Conservation (phyloP, 2,329 filamentous ascomycete genomes). For the Xylaria sp. region DNA sequence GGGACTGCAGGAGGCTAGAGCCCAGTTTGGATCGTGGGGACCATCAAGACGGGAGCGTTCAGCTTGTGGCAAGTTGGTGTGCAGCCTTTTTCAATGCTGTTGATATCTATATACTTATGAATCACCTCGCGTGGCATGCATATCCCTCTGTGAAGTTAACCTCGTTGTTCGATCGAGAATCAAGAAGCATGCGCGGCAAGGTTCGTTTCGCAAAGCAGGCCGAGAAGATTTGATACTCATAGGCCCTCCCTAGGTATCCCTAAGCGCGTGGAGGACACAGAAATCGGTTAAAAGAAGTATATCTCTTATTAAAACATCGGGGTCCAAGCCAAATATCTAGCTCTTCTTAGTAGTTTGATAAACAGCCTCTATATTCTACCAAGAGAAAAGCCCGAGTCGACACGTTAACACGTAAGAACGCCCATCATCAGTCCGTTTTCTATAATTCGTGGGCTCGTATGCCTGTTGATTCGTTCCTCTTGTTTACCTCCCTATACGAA, state of each 20-base stretch:
- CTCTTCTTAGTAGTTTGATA: not conserved
- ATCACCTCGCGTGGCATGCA: not conserved
- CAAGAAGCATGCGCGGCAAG: no score
- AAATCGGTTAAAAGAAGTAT: not conserved
- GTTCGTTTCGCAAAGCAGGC: no score
- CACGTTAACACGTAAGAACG: not conserved
- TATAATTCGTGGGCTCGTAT: not conserved
- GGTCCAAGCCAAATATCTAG: not conserved
- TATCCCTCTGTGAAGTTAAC: not conserved
- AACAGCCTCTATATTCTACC: not conserved
- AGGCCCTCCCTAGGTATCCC: not conserved
- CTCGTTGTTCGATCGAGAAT: no score
- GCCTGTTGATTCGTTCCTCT: not conserved
- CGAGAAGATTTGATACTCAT: not conserved
- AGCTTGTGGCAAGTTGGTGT: not conserved
- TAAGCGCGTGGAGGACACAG: not conserved
- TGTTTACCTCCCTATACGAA: not conserved
- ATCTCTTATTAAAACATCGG: no score
- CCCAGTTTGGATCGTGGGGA: constrained; percentile 1
- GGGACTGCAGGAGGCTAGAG: not conserved
- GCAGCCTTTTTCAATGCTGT: not conserved
- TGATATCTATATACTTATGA: not conserved
- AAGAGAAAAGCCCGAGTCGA: not conserved
- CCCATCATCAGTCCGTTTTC: constrained; percentile 25
- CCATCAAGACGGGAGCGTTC: not conserved